Percentiles rank a stretch among this genome's conserved stretches.
These are phyloP conservation scores for Mucor indicus DNA, from an alignment of 371 early-diverging fungal genomes.

Conservation along the genomic window DNA sequence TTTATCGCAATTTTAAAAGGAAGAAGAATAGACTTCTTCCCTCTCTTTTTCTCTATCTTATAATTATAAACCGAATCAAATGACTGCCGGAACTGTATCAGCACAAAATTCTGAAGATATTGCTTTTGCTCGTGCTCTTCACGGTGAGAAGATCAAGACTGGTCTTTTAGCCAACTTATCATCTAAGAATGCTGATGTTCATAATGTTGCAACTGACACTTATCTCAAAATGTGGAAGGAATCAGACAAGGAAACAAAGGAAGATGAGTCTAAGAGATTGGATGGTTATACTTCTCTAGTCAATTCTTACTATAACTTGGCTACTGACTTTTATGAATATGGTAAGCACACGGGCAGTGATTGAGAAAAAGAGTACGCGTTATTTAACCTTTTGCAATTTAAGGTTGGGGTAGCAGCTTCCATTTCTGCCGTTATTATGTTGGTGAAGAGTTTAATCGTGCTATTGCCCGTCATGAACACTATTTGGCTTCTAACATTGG, in stretches of 20 bases:
- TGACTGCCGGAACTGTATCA: constrained; percentile 28
- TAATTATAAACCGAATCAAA: not conserved
- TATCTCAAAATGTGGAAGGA: constrained; percentile 66
- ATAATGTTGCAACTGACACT: constrained; percentile 51
- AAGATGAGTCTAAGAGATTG: constrained; percentile 52
- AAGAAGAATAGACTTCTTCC: not conserved
- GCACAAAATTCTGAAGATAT: constrained; percentile 44
- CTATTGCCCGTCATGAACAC: constrained; percentile 91
- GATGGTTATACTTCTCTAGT: constrained; percentile 66
- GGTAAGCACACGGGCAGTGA: constrained; percentile 20
- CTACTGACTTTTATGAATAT: constrained; percentile 84
- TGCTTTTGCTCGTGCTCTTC: constrained; percentile 49
- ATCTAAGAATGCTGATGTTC: constrained; percentile 56
- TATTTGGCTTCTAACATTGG: constrained; percentile 75
- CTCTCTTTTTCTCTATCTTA: not conserved
- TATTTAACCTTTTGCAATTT: no score
- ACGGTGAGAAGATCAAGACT: constrained; percentile 42
- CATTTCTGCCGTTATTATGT: constrained; percentile 84
- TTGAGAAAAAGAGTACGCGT: not conserved
- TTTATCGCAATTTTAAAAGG: not conserved
- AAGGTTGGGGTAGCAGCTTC: constrained; percentile 84
- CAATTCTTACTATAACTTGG: constrained; percentile 80
- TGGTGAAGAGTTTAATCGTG: constrained; percentile 75
- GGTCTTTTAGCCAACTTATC: constrained; percentile 49
- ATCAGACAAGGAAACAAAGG: constrained; percentile 43